Percentiles rank a stretch among this genome's conserved stretches.
phyloP scores from a whole-genome alignment of 2,329 filamentous ascomycete species.

The Calcarisporium arbuscula region DNA sequence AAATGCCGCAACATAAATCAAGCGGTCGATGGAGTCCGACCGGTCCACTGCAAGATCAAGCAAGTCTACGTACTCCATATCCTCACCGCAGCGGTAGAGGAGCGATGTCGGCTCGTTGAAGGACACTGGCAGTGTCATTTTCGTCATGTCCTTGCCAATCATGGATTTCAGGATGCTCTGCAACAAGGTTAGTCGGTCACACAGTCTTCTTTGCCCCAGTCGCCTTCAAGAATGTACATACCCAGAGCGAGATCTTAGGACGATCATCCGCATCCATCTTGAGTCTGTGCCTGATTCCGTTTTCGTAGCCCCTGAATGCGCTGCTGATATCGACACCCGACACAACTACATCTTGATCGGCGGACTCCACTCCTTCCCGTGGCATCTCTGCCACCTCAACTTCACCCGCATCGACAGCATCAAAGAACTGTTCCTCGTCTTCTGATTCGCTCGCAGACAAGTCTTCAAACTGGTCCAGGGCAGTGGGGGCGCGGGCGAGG shows the following conservation, averaged over 20 bases:
- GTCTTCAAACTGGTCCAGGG: slow-evolving; percentile 64
- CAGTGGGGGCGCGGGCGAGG: slow-evolving; percentile 53
- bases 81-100: slow-evolving; percentile 89
- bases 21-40: slow-evolving; percentile 78
- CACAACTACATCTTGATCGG: slow-evolving; percentile 34
- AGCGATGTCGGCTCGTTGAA: slow-evolving; percentile 98
- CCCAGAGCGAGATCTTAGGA: slow-evolving; percentile 94
- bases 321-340: slow-evolving; percentile 59
- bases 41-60: slow-evolving; percentile 84
- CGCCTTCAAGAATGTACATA: slow-evolving; percentile 38
- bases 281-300: slow-evolving; percentile 69
- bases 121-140: slow-evolving; percentile 96
- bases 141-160: slow-evolving; percentile 99
- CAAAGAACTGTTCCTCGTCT: slow-evolving; percentile 91
- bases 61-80: slow-evolving; percentile 96
- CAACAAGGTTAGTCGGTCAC: slow-evolving; percentile 15
- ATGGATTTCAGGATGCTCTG: slow-evolving; percentile 96
- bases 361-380: slow-evolving; percentile 34
- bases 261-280: slow-evolving; percentile 89
- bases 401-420: slow-evolving; percentile 89
- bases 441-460: slow-evolving; percentile 76
- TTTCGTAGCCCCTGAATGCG: slow-evolving; percentile 87
- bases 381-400: slow-evolving; percentile 73
- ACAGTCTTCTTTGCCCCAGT: not conserved
- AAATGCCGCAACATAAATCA: slow-evolving; percentile 93